Evolutionary conservation across 768 basidiomycete genomes (phyloP), one percentile per base, ranked within the genome.

Genomic region (Podaxis sp.): DNA sequence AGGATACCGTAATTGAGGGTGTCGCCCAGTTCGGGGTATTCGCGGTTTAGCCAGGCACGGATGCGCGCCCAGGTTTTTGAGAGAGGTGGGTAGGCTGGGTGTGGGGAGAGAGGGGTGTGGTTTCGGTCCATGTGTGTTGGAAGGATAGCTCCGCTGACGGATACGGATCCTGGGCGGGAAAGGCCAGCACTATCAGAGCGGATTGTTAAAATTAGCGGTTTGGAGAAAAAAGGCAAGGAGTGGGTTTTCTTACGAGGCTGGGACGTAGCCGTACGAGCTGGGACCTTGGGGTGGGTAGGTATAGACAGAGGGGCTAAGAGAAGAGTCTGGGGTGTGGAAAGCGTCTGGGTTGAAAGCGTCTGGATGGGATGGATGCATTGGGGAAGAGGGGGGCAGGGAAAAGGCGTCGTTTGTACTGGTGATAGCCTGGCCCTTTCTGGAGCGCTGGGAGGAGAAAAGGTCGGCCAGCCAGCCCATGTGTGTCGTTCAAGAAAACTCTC

Each of bases 11-110:
- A 93, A 74, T 96, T 96, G 67, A 99, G 89, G 8, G 96, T 97
- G 74, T 99, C 96, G 30, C 91, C 91, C 20, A 99, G 84, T 71
- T 99, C 96, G 50, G 95, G 94, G 76, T 96, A 96, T 76, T 96
- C 89, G 64, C 87, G 83, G 64, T 76, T 80, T 20, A 97, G 87
- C 86, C 94, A 94, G n/a, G 77, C 71, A 64, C 88, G 89, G 55
- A 99, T 82, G 24, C 96, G 88, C 66, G 83, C 80, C 92, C 95
- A 97, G 1, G 95, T 94, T 53, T 82, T 83, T 17, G 84, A 74
- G n/a, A 97, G 78, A 28, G 93, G 87, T 2, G 96, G 95, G 73
- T 93, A 95, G 46, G 76, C 69, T 20, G 71, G 67, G 44, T 75
- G 69, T 28, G 81, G 75, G n/a, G 77, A 72, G 40, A 79, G 71